phyloP scores from a whole-genome alignment of 2,329 filamentous ascomycete genomes.

The Pyricularia grisea region DNA sequence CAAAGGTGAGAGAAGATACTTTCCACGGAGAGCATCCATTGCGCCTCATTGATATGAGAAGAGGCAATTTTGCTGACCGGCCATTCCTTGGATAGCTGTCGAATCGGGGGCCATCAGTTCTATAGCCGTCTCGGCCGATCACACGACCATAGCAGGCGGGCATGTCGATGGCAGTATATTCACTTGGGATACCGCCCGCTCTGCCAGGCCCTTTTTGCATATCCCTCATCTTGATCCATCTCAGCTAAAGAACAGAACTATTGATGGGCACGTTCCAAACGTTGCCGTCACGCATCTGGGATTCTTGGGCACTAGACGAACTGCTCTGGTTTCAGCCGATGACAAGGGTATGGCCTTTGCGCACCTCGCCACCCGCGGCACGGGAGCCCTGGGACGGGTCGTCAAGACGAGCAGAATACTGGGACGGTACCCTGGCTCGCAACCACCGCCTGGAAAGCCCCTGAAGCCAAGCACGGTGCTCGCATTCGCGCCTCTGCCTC shows the following conservation, averaged over 20 bases:
- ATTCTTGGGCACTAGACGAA: conserved; percentile 87
- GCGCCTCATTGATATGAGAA: neutral
- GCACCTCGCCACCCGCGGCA: conserved; percentile 84
- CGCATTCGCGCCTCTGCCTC: conserved; percentile 78
- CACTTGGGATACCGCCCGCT: conserved; percentile 83
- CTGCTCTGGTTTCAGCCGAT: conserved; percentile 89
- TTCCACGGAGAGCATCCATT: neutral
- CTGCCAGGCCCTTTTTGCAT: conserved; percentile 80
- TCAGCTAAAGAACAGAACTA: conserved; percentile 54
- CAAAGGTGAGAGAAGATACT: conserved; percentile 53
- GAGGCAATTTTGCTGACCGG: neutral
- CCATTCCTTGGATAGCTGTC: conserved; percentile 51
- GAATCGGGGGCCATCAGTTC: conserved; percentile 85
- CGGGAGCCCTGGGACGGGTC: conserved; percentile 73
- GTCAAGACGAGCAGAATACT: conserved; percentile 87
- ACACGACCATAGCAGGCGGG: conserved; percentile 82
- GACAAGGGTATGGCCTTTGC: conserved; percentile 97
- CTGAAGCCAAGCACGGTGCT: conserved; percentile 91
- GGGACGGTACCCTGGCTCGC: conserved; percentile 74
- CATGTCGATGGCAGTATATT: conserved; percentile 89
- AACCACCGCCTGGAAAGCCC: conserved; percentile 51
- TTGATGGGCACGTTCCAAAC: conserved; percentile 74
- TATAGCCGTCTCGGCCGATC: conserved; percentile 85
- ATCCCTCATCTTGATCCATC: conserved; percentile 67
- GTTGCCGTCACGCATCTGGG: conserved; percentile 82